Evolutionary conservation across 1,284 basidiomycete genomes (phyloP).

Genomic region (Irpex sp.): DNA sequence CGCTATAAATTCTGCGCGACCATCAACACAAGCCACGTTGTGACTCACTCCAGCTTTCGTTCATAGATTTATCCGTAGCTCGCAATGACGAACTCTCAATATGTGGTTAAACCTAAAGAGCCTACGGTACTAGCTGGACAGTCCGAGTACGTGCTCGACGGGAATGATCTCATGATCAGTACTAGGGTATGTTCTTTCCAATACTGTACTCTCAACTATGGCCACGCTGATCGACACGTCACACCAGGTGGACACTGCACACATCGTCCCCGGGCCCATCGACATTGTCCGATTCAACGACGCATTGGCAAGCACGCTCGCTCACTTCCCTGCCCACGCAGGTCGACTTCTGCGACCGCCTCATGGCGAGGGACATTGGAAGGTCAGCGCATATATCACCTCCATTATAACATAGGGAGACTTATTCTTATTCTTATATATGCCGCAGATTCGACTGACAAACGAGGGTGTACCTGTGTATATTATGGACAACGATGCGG

Average conservation of each 20-base stretch:
- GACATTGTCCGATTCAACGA: slow-evolving; percentile 13
- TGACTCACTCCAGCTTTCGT: too few relatives aligned
- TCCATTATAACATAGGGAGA: not conserved
- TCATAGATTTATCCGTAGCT: not conserved
- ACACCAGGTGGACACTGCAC: slow-evolving; percentile 15
- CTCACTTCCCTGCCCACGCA: slow-evolving; percentile 13
- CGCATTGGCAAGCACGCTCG: slow-evolving; percentile 13
- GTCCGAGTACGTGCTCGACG: not conserved
- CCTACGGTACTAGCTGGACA: slow-evolving; percentile 9
- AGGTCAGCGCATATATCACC: not conserved
- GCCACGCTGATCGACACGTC: not conserved
- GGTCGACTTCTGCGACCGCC: slow-evolving; percentile 10
- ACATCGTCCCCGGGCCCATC: slow-evolving; percentile 14
- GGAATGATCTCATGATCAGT: slow-evolving; percentile 2
- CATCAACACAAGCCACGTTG: too few relatives aligned
- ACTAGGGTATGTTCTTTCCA: slow-evolving; percentile 5
- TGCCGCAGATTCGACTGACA: slow-evolving; percentile 10
- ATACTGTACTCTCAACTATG: too few relatives aligned
- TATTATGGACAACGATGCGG: slow-evolving; percentile 13
- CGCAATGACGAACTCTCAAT: not conserved
- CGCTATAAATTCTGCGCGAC: too few relatives aligned
- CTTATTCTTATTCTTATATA: not conserved
- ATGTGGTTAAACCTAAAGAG: slow-evolving; percentile 6
- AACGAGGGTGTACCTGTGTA: slow-evolving; percentile 13
- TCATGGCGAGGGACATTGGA: slow-evolving; percentile 7